phyloP scores from a whole-genome alignment of 1,139 yeast species.

The Geotrichum klebahnii region DNA sequence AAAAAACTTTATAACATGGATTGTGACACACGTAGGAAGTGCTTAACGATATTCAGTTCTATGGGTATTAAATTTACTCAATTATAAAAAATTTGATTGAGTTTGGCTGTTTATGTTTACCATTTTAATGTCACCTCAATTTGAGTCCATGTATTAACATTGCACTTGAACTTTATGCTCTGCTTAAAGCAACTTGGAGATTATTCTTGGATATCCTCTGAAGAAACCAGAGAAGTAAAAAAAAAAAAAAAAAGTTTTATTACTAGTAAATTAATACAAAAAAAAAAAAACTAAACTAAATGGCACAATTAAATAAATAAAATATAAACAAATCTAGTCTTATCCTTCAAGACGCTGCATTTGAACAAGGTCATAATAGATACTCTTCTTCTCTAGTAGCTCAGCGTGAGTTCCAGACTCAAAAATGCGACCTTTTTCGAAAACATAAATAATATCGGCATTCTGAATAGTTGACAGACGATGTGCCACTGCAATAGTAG shows the following conservation, averaged over 20 bases:
- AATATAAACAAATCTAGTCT: neutral
- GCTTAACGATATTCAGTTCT: no score
- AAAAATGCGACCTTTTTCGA: conserved; percentile 64
- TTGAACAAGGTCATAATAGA: conserved; percentile 43
- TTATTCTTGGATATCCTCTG: no score
- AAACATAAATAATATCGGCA: conserved; percentile 84
- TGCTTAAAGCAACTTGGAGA: no score
- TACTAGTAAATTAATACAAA: neutral
- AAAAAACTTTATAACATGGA: no score
- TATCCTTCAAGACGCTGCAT: conserved; percentile 37
- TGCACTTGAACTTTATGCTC: no score
- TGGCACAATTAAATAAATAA: neutral
- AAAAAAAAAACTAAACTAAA: neutral
- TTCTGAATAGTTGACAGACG: conserved; percentile 85
- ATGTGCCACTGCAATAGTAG: conserved; percentile 89
- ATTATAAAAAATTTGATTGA: no score
- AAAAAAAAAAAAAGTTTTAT: neutral
- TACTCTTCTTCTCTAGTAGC: conserved; percentile 38
- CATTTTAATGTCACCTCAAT: no score
- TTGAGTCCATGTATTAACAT: no score
- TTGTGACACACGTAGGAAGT: no score
- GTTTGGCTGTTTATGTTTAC: no score
- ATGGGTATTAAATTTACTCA: no score
- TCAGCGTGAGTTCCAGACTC: conserved; percentile 59
- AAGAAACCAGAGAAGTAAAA: no score